These are phyloP conservation scores for Phaeodactylum tricornutum DNA, from an alignment of 108 stramenopile genomes.

Conservation along the genomic window DNA sequence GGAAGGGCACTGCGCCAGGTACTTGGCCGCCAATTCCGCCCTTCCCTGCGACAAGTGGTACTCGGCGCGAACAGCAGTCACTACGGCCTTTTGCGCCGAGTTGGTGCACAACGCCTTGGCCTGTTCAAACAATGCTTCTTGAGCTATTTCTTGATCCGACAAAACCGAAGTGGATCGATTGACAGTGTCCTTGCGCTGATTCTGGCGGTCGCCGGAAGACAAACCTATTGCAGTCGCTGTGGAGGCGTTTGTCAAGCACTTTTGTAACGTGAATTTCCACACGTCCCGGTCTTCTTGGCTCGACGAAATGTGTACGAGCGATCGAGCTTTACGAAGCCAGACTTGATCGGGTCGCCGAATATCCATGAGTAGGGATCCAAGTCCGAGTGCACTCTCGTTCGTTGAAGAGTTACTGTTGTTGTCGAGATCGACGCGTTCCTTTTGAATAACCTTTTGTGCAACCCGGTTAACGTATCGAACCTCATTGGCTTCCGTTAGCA, in stretches of 20 bases:
- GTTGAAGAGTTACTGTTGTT: constrained; percentile 6
- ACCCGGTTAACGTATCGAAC: constrained; percentile 75
- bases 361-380: constrained; percentile 70
- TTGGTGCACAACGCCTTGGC: constrained; percentile 71
- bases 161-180: constrained; percentile 1
- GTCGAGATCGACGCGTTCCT: constrained; percentile 59
- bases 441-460: constrained; percentile 64
- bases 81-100: constrained; percentile 72
- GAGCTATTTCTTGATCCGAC: constrained; percentile 58
- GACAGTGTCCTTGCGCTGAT: not conserved
- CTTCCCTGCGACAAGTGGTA: constrained; percentile 71
- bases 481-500: constrained; percentile 51
- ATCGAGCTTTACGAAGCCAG: constrained; percentile 68
- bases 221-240: not conserved
- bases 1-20: constrained; percentile 69
- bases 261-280: constrained; percentile 68
- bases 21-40: constrained; percentile 67
- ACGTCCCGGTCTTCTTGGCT: constrained; percentile 80
- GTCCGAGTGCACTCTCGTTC: constrained; percentile 29
- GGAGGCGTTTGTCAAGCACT: constrained; percentile 25
- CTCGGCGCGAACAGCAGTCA: constrained; percentile 68
- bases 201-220: not conserved
- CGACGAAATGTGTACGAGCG: constrained; percentile 74
- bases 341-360: constrained; percentile 85
- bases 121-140: constrained; percentile 71